phyloP scores from a whole-genome alignment of 352 stramenopile genomes.

The Pythium angustatum region DNA sequence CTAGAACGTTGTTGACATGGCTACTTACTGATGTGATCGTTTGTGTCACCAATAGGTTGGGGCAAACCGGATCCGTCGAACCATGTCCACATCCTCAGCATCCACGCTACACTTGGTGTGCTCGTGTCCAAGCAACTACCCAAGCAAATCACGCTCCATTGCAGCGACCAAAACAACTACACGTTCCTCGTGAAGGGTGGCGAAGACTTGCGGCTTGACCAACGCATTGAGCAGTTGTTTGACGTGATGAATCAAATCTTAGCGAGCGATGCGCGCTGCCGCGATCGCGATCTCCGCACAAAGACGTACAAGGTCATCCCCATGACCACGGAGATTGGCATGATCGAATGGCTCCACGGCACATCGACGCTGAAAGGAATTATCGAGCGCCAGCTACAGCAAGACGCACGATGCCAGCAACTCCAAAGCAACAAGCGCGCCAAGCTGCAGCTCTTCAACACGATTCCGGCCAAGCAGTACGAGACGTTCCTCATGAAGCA shows the following conservation, averaged over 20 bases:
- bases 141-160: constrained; percentile 80
- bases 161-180: constrained; percentile 80
- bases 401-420: constrained; percentile 57
- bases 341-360: constrained; percentile 81
- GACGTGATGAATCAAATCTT: constrained; percentile 91
- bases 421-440: constrained; percentile 69
- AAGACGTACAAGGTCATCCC: constrained; percentile 88
- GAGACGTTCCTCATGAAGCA: constrained; percentile 78
- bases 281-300: constrained; percentile 59
- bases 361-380: constrained; percentile 80
- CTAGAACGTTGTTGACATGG: not conserved
- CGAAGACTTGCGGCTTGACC: constrained; percentile 90
- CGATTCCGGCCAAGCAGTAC: constrained; percentile 68
- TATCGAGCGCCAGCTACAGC: constrained; percentile 70
- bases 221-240: constrained; percentile 93
- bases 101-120: constrained; percentile 73
- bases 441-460: constrained; percentile 78
- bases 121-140: constrained; percentile 84
- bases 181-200: constrained; percentile 90
- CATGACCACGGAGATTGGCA: constrained; percentile 83
- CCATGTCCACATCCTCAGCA: constrained; percentile 73
- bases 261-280: constrained; percentile 55
- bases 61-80: constrained; percentile 62
- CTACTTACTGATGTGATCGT: not conserved
- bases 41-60: constrained; percentile 45